A percentile compares a stretch with the other conserved stretches of the same genome.
These are phyloP conservation scores for Termitomyces sp. DNA, from an alignment of 768 basidiomycete genomes.

Conservation along the genomic window DNA sequence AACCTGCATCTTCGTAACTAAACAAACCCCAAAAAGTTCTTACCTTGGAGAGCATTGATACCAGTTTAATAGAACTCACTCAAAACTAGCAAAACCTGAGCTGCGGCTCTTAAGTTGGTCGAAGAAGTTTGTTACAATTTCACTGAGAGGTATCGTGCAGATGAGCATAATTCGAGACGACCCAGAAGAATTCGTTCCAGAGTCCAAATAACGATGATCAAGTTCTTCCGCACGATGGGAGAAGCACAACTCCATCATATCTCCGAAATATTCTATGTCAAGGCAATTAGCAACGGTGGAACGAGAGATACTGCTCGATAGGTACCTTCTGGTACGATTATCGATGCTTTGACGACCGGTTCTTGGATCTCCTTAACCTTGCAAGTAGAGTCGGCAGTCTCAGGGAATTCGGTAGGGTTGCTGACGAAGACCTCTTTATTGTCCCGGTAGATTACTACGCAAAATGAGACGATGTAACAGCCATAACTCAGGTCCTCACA, in stretches of 20 bases:
- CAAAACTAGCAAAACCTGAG: slow-evolving; percentile 90
- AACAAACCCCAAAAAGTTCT: slow-evolving; percentile 2
- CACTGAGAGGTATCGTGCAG: slow-evolving; percentile 83
- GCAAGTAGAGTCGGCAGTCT: slow-evolving; percentile 56
- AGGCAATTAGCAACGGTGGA: slow-evolving; percentile 1
- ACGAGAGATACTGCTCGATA: slow-evolving; percentile 7
- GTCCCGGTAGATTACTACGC: slow-evolving; percentile 72
- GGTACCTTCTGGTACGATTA: slow-evolving; percentile 89
- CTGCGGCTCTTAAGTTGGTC: slow-evolving; percentile 91
- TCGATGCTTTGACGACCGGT: slow-evolving; percentile 89
- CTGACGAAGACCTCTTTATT: slow-evolving; percentile 63
- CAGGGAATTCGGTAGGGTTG: slow-evolving; percentile 96
- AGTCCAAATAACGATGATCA: slow-evolving; percentile 81
- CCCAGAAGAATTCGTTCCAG: slow-evolving; percentile 31
- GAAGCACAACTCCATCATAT: slow-evolving; percentile 94
- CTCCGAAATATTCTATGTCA: slow-evolving; percentile 82
- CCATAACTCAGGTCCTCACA: slow-evolving; percentile 35
- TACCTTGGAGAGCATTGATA: background rate
- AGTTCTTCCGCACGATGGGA: slow-evolving; percentile 80
- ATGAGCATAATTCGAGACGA: slow-evolving; percentile 76
- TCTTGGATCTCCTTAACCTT: slow-evolving; percentile 81
- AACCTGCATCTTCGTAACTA: slow-evolving; percentile 95
- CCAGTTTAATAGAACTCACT: slow-evolving; percentile 44
- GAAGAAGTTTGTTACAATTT: slow-evolving; percentile 95
- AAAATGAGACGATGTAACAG: slow-evolving; percentile 5